Base-by-base conservation (phyloP, 768 basidiomycete genomes). In the Hygrocybe punicea region DNA sequence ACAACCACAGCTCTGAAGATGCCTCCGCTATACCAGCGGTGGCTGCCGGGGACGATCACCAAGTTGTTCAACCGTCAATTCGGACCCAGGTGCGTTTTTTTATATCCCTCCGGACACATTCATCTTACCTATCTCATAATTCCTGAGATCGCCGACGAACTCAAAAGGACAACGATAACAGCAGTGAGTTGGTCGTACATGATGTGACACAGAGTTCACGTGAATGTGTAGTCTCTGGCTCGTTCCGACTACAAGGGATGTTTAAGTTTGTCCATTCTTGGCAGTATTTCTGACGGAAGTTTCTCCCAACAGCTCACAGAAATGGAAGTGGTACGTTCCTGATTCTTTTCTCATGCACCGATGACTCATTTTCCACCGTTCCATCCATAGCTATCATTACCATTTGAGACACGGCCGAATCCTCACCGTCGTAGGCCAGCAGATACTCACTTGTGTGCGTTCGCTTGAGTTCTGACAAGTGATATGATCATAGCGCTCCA, bases 301-400 rank as follows among this genome's bases (percentile, higher is more conserved):
- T 48, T 16, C 29, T 51, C 49, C 34, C 9, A 16, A 9, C 39
- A 53, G 51, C 51, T 53, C 24, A 33, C 51, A 5, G 51, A 53
- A 23, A 36, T 39, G 14, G 51, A 33, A 36, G 6, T 51, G 4
- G 51, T 40, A 17, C 36, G 51, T 53, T n/a, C 16, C 37, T 4
- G 16, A 33, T 25, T n/a, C 17, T 24, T 17, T 34, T 34, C 24
- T 48, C 29, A 29, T 4, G 8, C 29, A 4, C 8, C 29, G 29
- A 48, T 48, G 17, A 4, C n/a, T n/a, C 14, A n/a, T 3, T 21
- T 14, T 29, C 19, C n/a, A 7, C 19, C 14, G 25, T 48, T 16
- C 25, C 19, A 6, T 16, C 19, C n/a, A 48, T 48, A 48, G 47
- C 24, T 48, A 48, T 48, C 47, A 16, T 19, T 48, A 19, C 47